These are phyloP conservation scores for Ophiocordyceps unilateralis DNA, from an alignment of 2,329 filamentous ascomycete species.

Conservation along the genomic window DNA sequence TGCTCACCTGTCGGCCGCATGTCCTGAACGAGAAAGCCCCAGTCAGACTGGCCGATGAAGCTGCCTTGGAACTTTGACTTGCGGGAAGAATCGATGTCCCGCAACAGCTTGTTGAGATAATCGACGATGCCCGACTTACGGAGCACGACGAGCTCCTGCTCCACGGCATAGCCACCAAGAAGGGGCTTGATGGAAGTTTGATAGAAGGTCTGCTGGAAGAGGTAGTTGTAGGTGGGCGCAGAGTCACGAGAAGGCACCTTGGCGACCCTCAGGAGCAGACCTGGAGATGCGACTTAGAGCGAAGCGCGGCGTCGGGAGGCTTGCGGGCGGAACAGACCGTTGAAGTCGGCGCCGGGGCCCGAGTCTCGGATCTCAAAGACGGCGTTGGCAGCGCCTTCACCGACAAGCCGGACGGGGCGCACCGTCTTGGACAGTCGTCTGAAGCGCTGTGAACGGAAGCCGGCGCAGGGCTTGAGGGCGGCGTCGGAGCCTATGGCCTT, in stretches of 20 bases:
- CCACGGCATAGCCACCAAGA: constrained; percentile 16
- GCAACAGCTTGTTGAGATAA: constrained; percentile 35
- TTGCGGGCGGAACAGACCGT: constrained; percentile 13
- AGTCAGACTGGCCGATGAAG: constrained; percentile 35
- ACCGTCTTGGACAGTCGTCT: constrained; percentile 17
- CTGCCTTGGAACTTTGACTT: constrained; percentile 29
- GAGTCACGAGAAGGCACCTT: constrained; percentile 16
- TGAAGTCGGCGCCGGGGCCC: constrained; percentile 13
- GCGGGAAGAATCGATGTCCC: constrained; percentile 25
- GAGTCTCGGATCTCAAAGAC: constrained; percentile 43
- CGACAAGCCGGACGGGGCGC: constrained; percentile 24
- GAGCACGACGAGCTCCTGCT: constrained; percentile 20
- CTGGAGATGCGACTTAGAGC: constrained; percentile 6
- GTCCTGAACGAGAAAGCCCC: constrained; percentile 56
- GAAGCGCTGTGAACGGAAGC: constrained; percentile 6
- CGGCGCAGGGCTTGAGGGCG: constrained; percentile 1
- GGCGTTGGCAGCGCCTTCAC: constrained; percentile 62
- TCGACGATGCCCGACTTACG: constrained; percentile 18
- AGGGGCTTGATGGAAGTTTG: constrained; percentile 16
- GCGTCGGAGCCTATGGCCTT: constrained; percentile 5
- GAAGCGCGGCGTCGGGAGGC: constrained; percentile 6
- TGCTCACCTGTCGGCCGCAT: constrained; percentile 32
- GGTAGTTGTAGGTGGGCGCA: constrained; percentile 18
- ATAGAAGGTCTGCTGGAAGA: constrained; percentile 20
- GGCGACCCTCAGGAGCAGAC: constrained; percentile 20